These are phyloP conservation scores for Phialophora expanda DNA, from an alignment of 2,329 filamentous ascomycete genomes.

Conservation along the genomic window DNA sequence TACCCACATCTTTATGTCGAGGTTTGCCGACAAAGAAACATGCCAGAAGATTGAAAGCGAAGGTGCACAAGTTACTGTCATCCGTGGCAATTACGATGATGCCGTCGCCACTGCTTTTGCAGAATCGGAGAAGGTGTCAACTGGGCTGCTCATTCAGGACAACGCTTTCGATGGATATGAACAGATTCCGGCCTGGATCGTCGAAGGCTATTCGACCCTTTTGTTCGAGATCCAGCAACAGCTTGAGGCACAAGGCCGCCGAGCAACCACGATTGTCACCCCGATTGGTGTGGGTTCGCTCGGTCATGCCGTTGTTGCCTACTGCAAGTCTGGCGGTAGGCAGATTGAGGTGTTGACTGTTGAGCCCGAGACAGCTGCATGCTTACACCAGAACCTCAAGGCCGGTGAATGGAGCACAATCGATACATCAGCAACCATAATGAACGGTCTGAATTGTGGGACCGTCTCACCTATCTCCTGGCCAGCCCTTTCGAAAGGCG, in stretches of 20 bases:
- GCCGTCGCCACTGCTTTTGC: conserved; percentile 59
- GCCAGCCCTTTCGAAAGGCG: conserved; percentile 61
- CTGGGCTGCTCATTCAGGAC: conserved; percentile 65
- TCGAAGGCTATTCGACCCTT: conserved; percentile 78
- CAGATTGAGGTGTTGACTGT: conserved; percentile 64
- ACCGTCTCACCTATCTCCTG: conserved; percentile 70
- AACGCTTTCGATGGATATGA: conserved; percentile 70
- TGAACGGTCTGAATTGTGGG: conserved; percentile 76
- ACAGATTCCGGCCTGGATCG: conserved; percentile 72
- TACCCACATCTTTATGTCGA: conserved; percentile 64
- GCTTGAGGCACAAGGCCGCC: conserved; percentile 49
- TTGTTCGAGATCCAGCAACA: conserved; percentile 71
- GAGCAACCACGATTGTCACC: conserved; percentile 61
- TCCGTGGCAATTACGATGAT: conserved; percentile 66
- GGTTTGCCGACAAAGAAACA: conserved; percentile 61
- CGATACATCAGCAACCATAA: conserved; percentile 67
- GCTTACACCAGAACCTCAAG: conserved; percentile 56
- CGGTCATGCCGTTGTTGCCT: conserved; percentile 69
- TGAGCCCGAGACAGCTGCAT: conserved; percentile 69
- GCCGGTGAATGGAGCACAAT: conserved; percentile 57
- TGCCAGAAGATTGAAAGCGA: conserved; percentile 63
- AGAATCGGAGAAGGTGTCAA: conserved; percentile 46
- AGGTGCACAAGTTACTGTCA: conserved; percentile 63
- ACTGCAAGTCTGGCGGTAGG: conserved; percentile 61
- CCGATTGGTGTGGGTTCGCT: conserved; percentile 76